Conservation (phyloP, 345 rosid genomes). For the Noccaea bulbosa region DNA sequence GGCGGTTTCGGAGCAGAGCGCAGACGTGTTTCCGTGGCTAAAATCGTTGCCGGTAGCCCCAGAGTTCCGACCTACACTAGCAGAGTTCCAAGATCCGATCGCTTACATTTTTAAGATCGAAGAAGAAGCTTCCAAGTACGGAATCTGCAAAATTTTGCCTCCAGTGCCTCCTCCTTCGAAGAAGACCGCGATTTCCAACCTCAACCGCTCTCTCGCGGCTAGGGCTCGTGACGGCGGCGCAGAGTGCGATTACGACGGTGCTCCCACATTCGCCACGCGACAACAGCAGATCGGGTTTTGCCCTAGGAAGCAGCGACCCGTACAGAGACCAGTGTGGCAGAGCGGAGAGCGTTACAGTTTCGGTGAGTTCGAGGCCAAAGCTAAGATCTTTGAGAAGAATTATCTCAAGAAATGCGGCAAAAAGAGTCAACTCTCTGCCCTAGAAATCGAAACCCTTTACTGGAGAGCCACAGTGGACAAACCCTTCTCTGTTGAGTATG, state of each 20-base stretch:
- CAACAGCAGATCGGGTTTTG: conserved; percentile 99
- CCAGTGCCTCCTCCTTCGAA: conserved; percentile 72
- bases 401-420: conserved; percentile 66
- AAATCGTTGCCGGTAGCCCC: conserved; percentile 88
- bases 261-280: conserved; percentile 93
- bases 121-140: conserved; percentile 84
- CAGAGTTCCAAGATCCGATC: conserved; percentile 99
- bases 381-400: conserved; percentile 69
- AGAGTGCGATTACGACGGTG: conserved; percentile 45
- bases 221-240: conserved; percentile 38
- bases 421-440: conserved; percentile 64
- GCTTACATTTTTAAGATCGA: conserved; percentile 97
- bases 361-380: conserved; percentile 88
- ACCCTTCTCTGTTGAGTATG: conserved; percentile 96
- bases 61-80: conserved; percentile 78
- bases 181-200: conserved; percentile 71
- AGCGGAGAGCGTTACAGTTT: conserved; percentile 86
- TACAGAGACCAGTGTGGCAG: conserved; percentile 94
- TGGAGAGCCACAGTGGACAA: conserved; percentile 96
- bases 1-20: conserved; percentile 58
- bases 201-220: conserved; percentile 72
- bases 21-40: conserved; percentile 86
- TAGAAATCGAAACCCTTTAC: conserved; percentile 77
- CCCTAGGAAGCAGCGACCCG: conserved; percentile 88
- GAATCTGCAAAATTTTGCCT: conserved; percentile 97